Conservation (phyloP, 2,329 filamentous ascomycete species). For the Colletotrichum aenigma region DNA sequence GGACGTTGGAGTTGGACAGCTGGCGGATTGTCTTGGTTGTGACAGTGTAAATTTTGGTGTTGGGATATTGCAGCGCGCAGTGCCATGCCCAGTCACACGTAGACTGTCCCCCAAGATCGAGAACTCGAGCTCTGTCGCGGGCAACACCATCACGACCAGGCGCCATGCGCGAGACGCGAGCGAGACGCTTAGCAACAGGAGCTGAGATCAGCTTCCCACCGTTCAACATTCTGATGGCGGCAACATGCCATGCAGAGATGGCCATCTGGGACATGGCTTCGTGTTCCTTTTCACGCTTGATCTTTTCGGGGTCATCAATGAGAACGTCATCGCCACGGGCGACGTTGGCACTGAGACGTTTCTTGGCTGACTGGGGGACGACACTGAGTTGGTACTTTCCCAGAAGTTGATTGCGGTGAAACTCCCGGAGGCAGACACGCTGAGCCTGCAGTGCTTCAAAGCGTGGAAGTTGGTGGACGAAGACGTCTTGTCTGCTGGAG, state of each 20-base stretch:
- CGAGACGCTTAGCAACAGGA: constrained; percentile 66
- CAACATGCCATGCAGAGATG: constrained; percentile 65
- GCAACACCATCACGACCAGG: constrained; percentile 46
- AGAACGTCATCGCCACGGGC: constrained; percentile 72
- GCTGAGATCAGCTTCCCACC: constrained; percentile 68
- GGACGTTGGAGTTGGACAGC: constrained; percentile 74
- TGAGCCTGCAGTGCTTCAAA: constrained; percentile 89
- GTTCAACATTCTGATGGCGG: constrained; percentile 64
- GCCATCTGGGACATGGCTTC: constrained; percentile 78
- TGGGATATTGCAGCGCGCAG: constrained; percentile 83
- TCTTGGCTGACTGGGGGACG: constrained; percentile 71
- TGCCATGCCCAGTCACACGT: constrained; percentile 97
- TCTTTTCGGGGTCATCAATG: constrained; percentile 65
- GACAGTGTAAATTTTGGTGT: constrained; percentile 86
- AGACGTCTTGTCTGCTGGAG: constrained; percentile 73
- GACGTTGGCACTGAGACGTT: constrained; percentile 73
- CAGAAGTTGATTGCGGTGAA: constrained; percentile 80
- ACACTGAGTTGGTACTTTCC: constrained; percentile 84
- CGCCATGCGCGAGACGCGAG: constrained; percentile 55
- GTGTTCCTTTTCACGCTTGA: constrained; percentile 76
- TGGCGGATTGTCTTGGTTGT: constrained; percentile 75
- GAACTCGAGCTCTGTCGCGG: constrained; percentile 67
- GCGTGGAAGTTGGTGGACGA: constrained; percentile 82
- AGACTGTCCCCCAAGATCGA: constrained; percentile 86
- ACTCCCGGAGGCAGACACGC: constrained; percentile 73